Conservation (phyloP, 768 basidiomycete genomes). For the Mycena chlorophos region DNA sequence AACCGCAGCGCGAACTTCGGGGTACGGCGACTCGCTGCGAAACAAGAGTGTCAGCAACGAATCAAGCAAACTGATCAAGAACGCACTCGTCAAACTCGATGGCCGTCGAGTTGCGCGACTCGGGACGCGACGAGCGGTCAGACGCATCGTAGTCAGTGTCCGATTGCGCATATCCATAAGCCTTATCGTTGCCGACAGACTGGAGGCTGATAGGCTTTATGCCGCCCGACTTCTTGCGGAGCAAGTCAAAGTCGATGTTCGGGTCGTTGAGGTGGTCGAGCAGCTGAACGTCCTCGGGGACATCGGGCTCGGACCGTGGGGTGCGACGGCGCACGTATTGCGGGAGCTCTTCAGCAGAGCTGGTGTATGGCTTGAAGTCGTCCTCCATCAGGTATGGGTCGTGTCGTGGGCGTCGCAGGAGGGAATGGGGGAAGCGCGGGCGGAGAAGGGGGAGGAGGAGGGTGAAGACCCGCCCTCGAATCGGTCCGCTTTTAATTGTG, state of each 20-base stretch:
- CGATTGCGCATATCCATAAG: neutral
- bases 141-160: neutral
- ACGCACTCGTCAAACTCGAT: constrained; percentile 9
- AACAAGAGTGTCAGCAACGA: constrained; percentile 9
- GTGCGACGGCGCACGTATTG: constrained; percentile 4
- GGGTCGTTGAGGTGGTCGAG: constrained; percentile 8
- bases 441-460: neutral
- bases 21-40: constrained; percentile 79
- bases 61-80: neutral
- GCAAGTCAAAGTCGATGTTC: neutral
- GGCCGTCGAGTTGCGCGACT: constrained; percentile 1
- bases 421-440: neutral
- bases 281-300: constrained; percentile 4
- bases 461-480: neutral
- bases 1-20: constrained; percentile 88
- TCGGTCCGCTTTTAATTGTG: neutral
- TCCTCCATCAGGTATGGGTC: constrained; percentile 1
- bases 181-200: neutral
- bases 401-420: neutral
- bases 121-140: constrained; percentile 2
- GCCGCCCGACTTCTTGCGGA: neutral
- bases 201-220: neutral
- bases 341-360: neutral
- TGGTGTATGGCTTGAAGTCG: constrained; percentile 4
- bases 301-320: constrained; percentile 4